A percentile compares a stretch with the other conserved stretches of the same genome.
Evolutionary conservation across 352 stramenopile species (phyloP).

Genomic region (Blastocystis sp.): DNA sequence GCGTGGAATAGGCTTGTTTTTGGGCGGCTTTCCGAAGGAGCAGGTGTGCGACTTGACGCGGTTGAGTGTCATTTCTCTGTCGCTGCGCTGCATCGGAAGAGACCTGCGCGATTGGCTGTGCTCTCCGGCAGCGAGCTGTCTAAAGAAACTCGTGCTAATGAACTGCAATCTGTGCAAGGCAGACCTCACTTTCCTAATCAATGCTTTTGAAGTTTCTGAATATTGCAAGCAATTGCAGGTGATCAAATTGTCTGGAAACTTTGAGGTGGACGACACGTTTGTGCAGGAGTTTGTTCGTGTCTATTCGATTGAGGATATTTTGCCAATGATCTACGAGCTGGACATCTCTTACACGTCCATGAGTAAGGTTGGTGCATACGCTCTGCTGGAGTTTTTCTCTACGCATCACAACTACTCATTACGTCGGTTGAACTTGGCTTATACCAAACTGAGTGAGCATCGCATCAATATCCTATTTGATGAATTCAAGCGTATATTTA

Average conservation of each 20-base stretch:
- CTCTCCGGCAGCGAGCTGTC: background rate
- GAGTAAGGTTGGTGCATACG: constrained; percentile 20
- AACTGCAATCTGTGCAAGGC: constrained; percentile 44
- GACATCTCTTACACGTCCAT: constrained; percentile 39
- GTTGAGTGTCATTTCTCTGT: constrained; percentile 15
- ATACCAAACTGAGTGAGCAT: constrained; percentile 42
- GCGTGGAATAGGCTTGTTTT: background rate
- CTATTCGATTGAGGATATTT: background rate
- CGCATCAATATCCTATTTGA: constrained; percentile 24
- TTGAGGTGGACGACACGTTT: constrained; percentile 33
- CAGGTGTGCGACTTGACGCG: background rate
- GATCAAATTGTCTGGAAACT: constrained; percentile 30
- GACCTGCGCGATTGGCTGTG: background rate
- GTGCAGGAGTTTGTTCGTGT: constrained; percentile 10
- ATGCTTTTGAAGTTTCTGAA: constrained; percentile 8
- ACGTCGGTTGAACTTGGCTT: constrained; percentile 19
- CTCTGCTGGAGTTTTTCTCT: constrained; percentile 30
- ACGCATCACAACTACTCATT: constrained; percentile 6
- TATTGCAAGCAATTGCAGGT: constrained; percentile 18
- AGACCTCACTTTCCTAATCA: background rate
- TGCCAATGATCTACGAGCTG: constrained; percentile 25
- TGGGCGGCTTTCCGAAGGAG: background rate
- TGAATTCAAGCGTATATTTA: constrained; percentile 41
- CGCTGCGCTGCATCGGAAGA: background rate
- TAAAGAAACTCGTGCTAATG: background rate